Conservation (phyloP, 2,329 filamentous ascomycete genomes). For the Nemania sp. region DNA sequence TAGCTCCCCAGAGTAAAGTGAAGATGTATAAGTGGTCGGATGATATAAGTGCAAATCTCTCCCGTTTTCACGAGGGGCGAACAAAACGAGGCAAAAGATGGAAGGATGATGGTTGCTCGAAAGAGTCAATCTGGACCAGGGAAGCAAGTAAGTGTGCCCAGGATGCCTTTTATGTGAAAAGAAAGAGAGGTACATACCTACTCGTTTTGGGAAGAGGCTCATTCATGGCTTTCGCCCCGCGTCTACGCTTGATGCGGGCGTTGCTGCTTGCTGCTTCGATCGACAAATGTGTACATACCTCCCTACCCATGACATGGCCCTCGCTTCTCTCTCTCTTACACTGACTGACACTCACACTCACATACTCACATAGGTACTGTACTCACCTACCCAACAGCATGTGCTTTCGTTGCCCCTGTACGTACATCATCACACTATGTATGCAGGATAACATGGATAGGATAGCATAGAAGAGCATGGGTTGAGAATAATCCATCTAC, state of each 20-base stretch:
- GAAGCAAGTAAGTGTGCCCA: slow-evolving; percentile 21
- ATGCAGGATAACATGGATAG: too few relatives aligned
- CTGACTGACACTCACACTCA: too few relatives aligned
- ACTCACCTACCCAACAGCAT: too few relatives aligned
- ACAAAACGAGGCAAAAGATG: slow-evolving; percentile 22
- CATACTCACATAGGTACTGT: too few relatives aligned
- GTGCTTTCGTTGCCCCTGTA: too few relatives aligned
- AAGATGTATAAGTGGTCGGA: slow-evolving; percentile 7
- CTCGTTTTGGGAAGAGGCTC: slow-evolving; percentile 12
- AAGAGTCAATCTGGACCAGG: slow-evolving; percentile 23
- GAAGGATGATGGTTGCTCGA: slow-evolving; percentile 15
- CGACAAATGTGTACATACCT: too few relatives aligned
- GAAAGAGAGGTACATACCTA: not conserved
- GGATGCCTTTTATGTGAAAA: slow-evolving; percentile 33
- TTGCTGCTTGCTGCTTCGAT: slow-evolving; percentile 20
- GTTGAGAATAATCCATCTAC: not conserved
- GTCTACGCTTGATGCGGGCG: slow-evolving; percentile 24
- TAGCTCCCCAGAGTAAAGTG: slow-evolving; percentile 1
- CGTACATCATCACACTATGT: not conserved
- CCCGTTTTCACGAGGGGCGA: slow-evolving; percentile 10
- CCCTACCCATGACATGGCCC: too few relatives aligned
- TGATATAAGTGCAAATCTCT: slow-evolving; percentile 16
- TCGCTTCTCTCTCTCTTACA: too few relatives aligned
- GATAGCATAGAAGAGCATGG: not conserved
- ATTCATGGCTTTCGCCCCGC: slow-evolving; percentile 1